Conservation (phyloP, 495 filamentous ascomycete genomes). For the Podospora conica region DNA sequence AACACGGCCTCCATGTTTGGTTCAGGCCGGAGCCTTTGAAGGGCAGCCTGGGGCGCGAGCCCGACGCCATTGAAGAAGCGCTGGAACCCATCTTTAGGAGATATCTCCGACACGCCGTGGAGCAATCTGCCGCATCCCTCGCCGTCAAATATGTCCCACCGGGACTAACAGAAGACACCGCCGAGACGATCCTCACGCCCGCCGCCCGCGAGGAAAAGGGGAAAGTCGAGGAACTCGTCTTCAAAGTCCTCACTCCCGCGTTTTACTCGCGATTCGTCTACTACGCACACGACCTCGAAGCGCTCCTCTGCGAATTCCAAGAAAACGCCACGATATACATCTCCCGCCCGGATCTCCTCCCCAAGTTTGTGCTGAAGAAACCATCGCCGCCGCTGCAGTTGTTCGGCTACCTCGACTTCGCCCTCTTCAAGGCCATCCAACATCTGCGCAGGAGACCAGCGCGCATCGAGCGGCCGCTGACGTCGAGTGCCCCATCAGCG, state of each 20-base stretch:
- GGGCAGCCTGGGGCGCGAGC: constrained; percentile 44
- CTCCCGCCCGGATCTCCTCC: constrained; percentile 41
- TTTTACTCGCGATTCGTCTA: constrained; percentile 56
- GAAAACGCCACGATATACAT: constrained; percentile 48
- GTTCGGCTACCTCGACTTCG: constrained; percentile 27
- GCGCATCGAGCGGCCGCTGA: constrained; percentile 28
- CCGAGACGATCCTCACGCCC: constrained; percentile 34
- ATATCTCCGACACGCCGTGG: constrained; percentile 45
- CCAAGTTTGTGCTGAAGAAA: constrained; percentile 34
- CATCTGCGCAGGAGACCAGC: constrained; percentile 32
- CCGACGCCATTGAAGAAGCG: constrained; percentile 38
- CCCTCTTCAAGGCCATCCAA: constrained; percentile 33
- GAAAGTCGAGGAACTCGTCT: constrained; percentile 31
- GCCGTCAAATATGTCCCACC: constrained; percentile 46
- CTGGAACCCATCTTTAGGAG: constrained; percentile 48
- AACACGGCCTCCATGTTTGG: constrained; percentile 50
- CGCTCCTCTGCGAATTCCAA: constrained; percentile 43
- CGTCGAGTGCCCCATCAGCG: constrained; percentile 17
- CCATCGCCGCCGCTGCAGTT: constrained; percentile 20
- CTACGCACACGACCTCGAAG: constrained; percentile 46
- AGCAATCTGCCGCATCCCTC: constrained; percentile 32
- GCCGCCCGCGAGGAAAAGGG: constrained; percentile 6
- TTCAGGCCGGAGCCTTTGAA: constrained; percentile 50
- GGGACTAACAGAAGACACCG: constrained; percentile 31
- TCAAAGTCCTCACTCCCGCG: constrained; percentile 50